Evolutionary conservation across 768 basidiomycete species (phyloP), one percentile per base, ranked within the genome.

Genomic region (Dacryopinax primogenitus): DNA sequence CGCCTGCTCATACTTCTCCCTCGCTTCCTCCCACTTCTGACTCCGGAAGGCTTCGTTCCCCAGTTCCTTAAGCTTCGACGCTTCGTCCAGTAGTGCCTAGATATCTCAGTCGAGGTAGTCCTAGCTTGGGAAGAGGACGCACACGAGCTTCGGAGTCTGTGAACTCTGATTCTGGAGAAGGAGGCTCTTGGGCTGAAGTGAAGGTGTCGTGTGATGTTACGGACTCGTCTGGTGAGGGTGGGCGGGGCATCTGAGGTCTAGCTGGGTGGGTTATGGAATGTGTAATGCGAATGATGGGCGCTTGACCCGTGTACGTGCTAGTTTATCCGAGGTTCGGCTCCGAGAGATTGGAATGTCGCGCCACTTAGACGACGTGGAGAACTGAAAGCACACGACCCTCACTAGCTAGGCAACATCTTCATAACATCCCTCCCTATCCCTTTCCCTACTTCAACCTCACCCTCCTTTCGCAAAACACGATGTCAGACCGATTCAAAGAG

Each of bases 401-500:
- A 30, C 51, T 58, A 7, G 4, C 30, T 7, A 11, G 37, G 7
- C 26, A 3, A 6, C 26, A 3, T 7, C 51, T 58, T 23, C 4
- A 44, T 44, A 15, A 9, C 45, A 58, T 7, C 51, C 23, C 26
- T 28, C 21, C 51, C 51, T 23, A 13, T 26, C 21, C 51, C 51
- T 28, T 32, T 30, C 7, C 51, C 12, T 30, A 39, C 30, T 23
- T 21, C 45, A 26, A 12, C 45, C 45, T 7, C 45, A 26, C 45
- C 45, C 11, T 15, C 45, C 12, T 39, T 41, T 39, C 37, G 13
- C 23, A 4, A 21, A 4, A 13, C 23, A 58, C 26, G 26, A 95
- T 93, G 90, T 89, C 92, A 67, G 93, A 95, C 74, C 88, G 89
- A 79, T 73, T 95, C 66, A 86, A 83, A 72, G 95, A 97, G 73